Base-by-base conservation (phyloP, 371 early-diverging fungal species). In the Nematocida ironsii region DNA sequence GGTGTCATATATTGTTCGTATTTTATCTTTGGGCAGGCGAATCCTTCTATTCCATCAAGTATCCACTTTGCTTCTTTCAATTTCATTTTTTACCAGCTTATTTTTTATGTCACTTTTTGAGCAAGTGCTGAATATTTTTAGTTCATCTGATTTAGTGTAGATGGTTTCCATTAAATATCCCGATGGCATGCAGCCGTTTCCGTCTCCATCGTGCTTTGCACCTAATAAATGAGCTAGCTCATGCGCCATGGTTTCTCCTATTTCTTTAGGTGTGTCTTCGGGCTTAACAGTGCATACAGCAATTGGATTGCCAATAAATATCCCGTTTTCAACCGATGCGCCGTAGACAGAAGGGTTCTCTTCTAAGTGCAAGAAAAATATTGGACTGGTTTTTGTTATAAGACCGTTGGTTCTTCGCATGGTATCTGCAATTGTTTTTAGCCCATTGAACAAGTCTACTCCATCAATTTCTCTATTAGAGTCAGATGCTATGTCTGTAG, bases 1-100 rank as follows among this genome's bases (percentile, higher is more conserved):
- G 86, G 86, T 9, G 86, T 86, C 27, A 78, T 76, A 67, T 86
- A 86, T 71, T 86, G 86, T 68, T 86, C 86, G 47, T 82, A 70
- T 60, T 75, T 83, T 58, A 72, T 67, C 50, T 81, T 80, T 45
- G 81, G 75, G 23, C 48, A 57, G 16, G 6, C 9, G 47, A 85
- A 85, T 23, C 62, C 55, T 70, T 64, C 60, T 48, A 85, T 68
- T 45, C 62, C 69, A 18, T 83, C 81, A 48, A 85, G 78, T 23
- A 23, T 57, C 56, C 82, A 83, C 60, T 85, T 83, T 1, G 70
- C 56, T 23, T 85, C 62, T 67, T 85, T 85, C 5, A 83, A 25
- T 55, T 81, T 83, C 83, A 85, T 85, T 50, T 3, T 69, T 60
- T 61, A 39, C 20, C 25, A 74, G 13, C 5, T n/a, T n/a, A 39